These are phyloP conservation scores for Beauveria sp. DNA, from an alignment of 2,329 filamentous ascomycete genomes.

Conservation along the genomic window DNA sequence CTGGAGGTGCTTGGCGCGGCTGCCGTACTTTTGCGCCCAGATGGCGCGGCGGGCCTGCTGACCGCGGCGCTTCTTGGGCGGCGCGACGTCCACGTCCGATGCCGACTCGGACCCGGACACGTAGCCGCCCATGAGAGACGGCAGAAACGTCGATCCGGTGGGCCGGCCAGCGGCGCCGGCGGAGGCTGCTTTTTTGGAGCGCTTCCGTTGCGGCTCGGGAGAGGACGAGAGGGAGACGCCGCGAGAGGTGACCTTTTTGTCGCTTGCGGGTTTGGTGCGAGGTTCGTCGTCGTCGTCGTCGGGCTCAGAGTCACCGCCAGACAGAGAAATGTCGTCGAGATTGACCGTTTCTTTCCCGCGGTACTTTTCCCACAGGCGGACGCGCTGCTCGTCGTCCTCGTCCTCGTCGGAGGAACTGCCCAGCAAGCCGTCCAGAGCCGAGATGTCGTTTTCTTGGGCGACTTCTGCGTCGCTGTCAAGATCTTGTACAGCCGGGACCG, in stretches of 20 bases:
- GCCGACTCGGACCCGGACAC: slow-evolving; percentile 66
- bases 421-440: slow-evolving; percentile 39
- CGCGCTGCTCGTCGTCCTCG: slow-evolving; percentile 21
- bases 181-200: slow-evolving; percentile 14
- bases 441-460: slow-evolving; percentile 27
- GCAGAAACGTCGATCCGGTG: slow-evolving; percentile 56
- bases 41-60: slow-evolving; percentile 73
- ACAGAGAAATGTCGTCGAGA: slow-evolving; percentile 33
- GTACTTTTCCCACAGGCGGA: slow-evolving; percentile 26
- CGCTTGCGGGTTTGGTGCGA: slow-evolving; percentile 13
- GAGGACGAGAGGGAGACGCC: slow-evolving; percentile 18
- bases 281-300: slow-evolving; percentile 16
- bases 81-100: slow-evolving; percentile 58
- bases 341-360: slow-evolving; percentile 28
- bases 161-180: slow-evolving; percentile 17
- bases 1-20: slow-evolving; percentile 59
- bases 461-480: slow-evolving; percentile 20
- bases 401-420: slow-evolving; percentile 35
- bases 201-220: slow-evolving; percentile 21
- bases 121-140: slow-evolving; percentile 72
- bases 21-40: slow-evolving; percentile 73
- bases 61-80: slow-evolving; percentile 64
- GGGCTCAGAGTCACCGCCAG: slow-evolving; percentile 22
- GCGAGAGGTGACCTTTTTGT: slow-evolving; percentile 13
- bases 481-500: slow-evolving; percentile 12